Evolutionary conservation across 768 basidiomycete genomes (phyloP), one percentile per base, ranked within the genome.

Genomic region (Astraeus odoratus): DNA sequence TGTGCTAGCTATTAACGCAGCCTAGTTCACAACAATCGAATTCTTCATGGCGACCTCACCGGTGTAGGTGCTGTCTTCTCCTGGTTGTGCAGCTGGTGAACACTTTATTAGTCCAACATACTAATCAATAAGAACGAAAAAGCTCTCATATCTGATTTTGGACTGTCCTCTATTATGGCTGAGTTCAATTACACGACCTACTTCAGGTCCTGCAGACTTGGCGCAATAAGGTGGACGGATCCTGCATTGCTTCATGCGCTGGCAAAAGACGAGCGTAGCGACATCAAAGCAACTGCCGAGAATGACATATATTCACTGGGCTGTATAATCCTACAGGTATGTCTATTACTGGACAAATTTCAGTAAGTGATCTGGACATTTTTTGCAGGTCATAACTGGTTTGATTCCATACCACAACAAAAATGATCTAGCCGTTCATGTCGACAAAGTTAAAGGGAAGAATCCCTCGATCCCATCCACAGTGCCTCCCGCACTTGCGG

Each of bases 101-200:
- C 37, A 8, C 3, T 20, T 26, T 20, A 34, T 22, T 15, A 73
- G 71, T 66, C 66, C 20, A 75, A 75, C 46, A 65, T 74, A 13
- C 65, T 75, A 16, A 63, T 74, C 13, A 62, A 63, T 7, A 57
- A 55, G 9, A 44, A 57, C 4, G 60, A 63, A 2, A 54, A 57
- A n/a, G 70, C 71, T 1, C 68, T 64, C 29, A 57, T 74, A 5
- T 61, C 70, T 12, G 73, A 76, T 49, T 76, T 76, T 48, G 73
- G 73, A 3, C 58, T 74, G 4, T 56, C 49, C n/a, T 53, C 37
- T 15, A 4, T 56, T 2, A 26, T 53, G 20, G 43, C 31, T 3
- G 48, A 50, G 27, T 46, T 53, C 2, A 33, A 36, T 1, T 51
- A 44, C 7, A 39, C 36, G 19, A 47, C 47, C 5, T 51, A 56